phyloP scores from a whole-genome alignment of 352 stramenopile genomes.

The Pythium chondricola region DNA sequence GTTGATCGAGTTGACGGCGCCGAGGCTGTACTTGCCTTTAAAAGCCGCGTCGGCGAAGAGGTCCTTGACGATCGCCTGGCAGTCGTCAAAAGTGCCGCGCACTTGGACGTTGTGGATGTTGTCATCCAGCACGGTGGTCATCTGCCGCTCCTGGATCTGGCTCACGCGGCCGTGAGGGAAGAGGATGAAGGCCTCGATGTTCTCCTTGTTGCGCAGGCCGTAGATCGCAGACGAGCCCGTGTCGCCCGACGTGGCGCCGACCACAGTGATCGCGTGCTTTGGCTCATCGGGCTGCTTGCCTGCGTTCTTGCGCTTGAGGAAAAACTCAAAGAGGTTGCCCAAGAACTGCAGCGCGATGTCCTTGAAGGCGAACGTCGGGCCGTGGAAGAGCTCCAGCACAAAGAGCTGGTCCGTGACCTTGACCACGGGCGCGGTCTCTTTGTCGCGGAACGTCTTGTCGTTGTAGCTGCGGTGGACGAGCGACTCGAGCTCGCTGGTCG shows the following conservation, averaged over 20 bases:
- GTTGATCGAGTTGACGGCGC: slow-evolving; percentile 99
- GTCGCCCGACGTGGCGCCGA: slow-evolving; percentile 97
- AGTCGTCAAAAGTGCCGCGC: slow-evolving; percentile 98
- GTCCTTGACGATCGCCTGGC: slow-evolving; percentile 98
- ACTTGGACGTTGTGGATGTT: slow-evolving; percentile 98
- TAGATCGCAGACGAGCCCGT: slow-evolving; percentile 98
- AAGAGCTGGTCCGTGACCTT: slow-evolving; percentile 85
- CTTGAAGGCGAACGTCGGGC: slow-evolving; percentile 99
- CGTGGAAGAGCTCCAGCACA: slow-evolving; percentile 98
- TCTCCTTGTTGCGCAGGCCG: slow-evolving; percentile 95
- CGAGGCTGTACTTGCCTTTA: slow-evolving; percentile 89
- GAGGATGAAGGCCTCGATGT: slow-evolving; percentile 98
- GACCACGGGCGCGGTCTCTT: slow-evolving; percentile 93
- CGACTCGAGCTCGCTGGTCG: slow-evolving; percentile 75
- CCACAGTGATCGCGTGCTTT: slow-evolving; percentile 91
- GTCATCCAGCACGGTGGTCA: slow-evolving; percentile 96
- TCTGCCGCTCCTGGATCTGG: slow-evolving; percentile 98
- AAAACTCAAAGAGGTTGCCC: slow-evolving; percentile 99
- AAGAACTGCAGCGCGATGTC: slow-evolving; percentile 99
- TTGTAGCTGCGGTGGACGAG: slow-evolving; percentile 94
- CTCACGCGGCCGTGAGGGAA: slow-evolving; percentile 95
- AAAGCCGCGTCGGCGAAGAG: slow-evolving; percentile 94
- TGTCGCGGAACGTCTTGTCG: slow-evolving; percentile 83
- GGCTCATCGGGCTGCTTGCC: slow-evolving; percentile 34
- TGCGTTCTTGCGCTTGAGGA: slow-evolving; percentile 89